Conservation (phyloP, 345 rosid species). For the Pelargonium nanum region DNA sequence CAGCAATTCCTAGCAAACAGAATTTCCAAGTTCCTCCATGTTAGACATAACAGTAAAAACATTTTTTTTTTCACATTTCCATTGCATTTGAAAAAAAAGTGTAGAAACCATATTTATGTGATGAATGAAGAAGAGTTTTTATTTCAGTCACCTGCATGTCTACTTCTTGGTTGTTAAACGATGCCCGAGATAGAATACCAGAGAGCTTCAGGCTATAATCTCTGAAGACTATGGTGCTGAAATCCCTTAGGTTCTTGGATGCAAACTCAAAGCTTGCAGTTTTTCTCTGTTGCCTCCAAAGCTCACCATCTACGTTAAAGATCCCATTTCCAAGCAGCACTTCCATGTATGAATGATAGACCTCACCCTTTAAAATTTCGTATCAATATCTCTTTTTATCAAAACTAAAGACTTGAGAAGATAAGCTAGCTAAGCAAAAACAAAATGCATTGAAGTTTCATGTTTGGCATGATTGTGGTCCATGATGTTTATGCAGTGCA, state of each 20-base stretch:
- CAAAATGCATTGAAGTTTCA: too few relatives aligned
- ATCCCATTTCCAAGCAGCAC: slow-evolving; percentile 85
- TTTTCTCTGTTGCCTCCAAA: slow-evolving; percentile 88
- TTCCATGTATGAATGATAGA: slow-evolving; percentile 90
- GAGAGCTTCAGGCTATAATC: slow-evolving; percentile 77
- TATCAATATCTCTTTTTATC: neutral
- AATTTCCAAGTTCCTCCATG: neutral
- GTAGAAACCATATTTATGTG: too few relatives aligned
- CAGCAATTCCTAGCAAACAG: slow-evolving; percentile 43
- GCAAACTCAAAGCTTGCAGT: slow-evolving; percentile 95
- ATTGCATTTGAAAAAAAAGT: too few relatives aligned
- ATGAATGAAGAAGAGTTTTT: neutral
- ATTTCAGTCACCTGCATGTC: slow-evolving; percentile 61
- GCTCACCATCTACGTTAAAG: slow-evolving; percentile 81
- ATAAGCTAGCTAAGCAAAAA: neutral
- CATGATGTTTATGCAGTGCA: too few relatives aligned
- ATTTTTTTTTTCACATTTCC: too few relatives aligned
- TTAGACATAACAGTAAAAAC: neutral
- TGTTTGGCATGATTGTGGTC: too few relatives aligned
- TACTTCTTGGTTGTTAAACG: slow-evolving; percentile 39
- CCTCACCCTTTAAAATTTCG: slow-evolving; percentile 52
- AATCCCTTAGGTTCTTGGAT: slow-evolving; percentile 85
- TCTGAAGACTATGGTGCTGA: slow-evolving; percentile 75
- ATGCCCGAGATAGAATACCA: slow-evolving; percentile 46
- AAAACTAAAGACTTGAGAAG: neutral